Base-by-base conservation (phyloP, 805 yeast genomes). In the Ogataea neopini region DNA sequence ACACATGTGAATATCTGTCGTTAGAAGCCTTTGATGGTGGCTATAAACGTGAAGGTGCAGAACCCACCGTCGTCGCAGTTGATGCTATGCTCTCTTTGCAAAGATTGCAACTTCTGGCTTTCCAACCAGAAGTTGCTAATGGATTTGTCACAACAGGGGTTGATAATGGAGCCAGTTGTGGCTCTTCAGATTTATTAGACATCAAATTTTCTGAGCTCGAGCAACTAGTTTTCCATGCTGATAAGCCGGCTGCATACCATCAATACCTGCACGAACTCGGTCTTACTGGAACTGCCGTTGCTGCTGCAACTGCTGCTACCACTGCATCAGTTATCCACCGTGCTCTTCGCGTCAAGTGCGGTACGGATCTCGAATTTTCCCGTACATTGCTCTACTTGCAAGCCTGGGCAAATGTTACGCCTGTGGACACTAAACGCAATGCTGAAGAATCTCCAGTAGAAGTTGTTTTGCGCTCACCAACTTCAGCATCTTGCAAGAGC, bases 11-110 rank as follows among this genome's bases (percentile, higher is more conserved):
- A 6, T 42, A 15, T 25, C 35, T 42, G 8, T 42, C 45, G 25
- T 26, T 42, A 11, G 45, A 42, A 23, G 39, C 45, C 23, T 42
- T 42, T 33, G 45, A 42, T 11, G 39, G 26, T 11, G 45, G 45
- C 3, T 42, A 42, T 32, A 42, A 42, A n/a, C 32, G 37, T 13
- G 45, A 32, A 7, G 14, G 33, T 13, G 45, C 39, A 6, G 9
- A 14, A n/a, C 33, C 45, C 15, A 17, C 26, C 25, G 17, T 18
- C 5, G 33, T 42, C 2, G 45, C 45, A 5, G 33, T 13, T 10
- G 45, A 42, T 33, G 45, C 39, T 4, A 19, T 32, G 15, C 14
- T 42, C 25, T 32, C 45, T 14, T 18, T 42, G 39, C 23, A 23
- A 6, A 19, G 38, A 9, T 20, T 42, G 23, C 45, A 42, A n/a